Percentiles rank a stretch among this genome's conserved stretches.
These are phyloP conservation scores for Ophioceras dolichostomum DNA, from an alignment of 2,329 filamentous ascomycete genomes.

Conservation along the genomic window DNA sequence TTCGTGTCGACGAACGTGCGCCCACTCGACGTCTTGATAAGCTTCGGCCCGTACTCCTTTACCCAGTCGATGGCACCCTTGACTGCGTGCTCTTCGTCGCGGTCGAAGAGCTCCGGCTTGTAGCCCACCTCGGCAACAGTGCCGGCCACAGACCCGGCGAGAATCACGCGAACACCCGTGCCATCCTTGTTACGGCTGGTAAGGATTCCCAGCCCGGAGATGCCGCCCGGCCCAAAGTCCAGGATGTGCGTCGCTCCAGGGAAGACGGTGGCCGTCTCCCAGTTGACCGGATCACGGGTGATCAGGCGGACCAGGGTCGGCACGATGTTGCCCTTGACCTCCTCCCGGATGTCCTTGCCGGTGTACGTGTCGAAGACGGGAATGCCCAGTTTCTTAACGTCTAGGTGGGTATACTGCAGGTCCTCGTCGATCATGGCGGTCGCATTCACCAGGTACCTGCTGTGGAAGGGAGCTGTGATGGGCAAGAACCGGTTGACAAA, in stretches of 20 bases:
- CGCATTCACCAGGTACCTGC: constrained; percentile 77
- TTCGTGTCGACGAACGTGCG: constrained; percentile 93
- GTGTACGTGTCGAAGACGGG: constrained; percentile 85
- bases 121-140: constrained; percentile 87
- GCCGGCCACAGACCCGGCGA: constrained; percentile 86
- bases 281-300: constrained; percentile 85
- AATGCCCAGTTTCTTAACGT: constrained; percentile 62
- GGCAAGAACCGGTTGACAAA: constrained; percentile 96
- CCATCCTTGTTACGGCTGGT: constrained; percentile 99
- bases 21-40: constrained; percentile 80
- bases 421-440: constrained; percentile 77
- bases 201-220: constrained; percentile 88
- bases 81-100: constrained; percentile 87
- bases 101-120: constrained; percentile 95
- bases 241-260: constrained; percentile 84
- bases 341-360: constrained; percentile 67
- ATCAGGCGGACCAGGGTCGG: constrained; percentile 84
- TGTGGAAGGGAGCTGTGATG: constrained; percentile 97
- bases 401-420: constrained; percentile 68
- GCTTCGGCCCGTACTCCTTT: constrained; percentile 85
- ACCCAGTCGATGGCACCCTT: constrained; percentile 97
- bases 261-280: constrained; percentile 92
- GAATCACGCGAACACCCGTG: constrained; percentile 89
- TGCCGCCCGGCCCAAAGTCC: constrained; percentile 93
- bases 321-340: constrained; percentile 66